A percentile compares a stretch with the other conserved stretches of the same genome.
Evolutionary conservation across 352 stramenopile species (phyloP).

Genomic region (Phytophthora palmivora): DNA sequence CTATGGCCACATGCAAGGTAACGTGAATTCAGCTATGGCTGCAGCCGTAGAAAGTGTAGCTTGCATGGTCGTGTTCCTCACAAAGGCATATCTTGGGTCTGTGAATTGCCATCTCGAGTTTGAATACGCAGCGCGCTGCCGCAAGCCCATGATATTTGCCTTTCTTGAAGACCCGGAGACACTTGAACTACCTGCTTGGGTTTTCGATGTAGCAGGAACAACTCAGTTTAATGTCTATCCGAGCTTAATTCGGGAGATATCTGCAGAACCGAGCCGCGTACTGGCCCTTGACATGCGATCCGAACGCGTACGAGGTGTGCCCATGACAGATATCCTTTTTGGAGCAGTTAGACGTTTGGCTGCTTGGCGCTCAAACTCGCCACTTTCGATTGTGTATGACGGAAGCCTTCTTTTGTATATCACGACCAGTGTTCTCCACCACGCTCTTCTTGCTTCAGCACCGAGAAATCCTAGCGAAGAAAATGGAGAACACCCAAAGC

Average conservation of each 20-base stretch:
- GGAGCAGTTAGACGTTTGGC: slow-evolving; percentile 49
- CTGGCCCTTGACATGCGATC: slow-evolving; percentile 44
- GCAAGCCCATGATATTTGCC: slow-evolving; percentile 56
- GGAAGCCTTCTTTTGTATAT: slow-evolving; percentile 54
- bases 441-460: slow-evolving; percentile 11
- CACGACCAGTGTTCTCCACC: slow-evolving; percentile 41
- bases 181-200: slow-evolving; percentile 47
- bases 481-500: not conserved
- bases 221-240: slow-evolving; percentile 50
- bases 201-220: slow-evolving; percentile 38
- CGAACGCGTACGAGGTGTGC: slow-evolving; percentile 34
- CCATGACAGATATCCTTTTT: slow-evolving; percentile 45
- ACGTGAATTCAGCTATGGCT: slow-evolving; percentile 70
- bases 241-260: slow-evolving; percentile 24
- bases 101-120: slow-evolving; percentile 73
- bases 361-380: slow-evolving; percentile 29
- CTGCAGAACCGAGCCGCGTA: slow-evolving; percentile 19
- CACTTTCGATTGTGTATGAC: slow-evolving; percentile 43
- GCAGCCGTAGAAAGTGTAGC: slow-evolving; percentile 60
- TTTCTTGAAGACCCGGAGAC: slow-evolving; percentile 45
- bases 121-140: slow-evolving; percentile 46
- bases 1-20: slow-evolving; percentile 72
- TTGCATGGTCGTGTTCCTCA: slow-evolving; percentile 66
- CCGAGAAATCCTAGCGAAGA: not conserved
- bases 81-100: slow-evolving; percentile 48